Conservation (phyloP, 306 rosid genomes). For the Dalbergia cochinchinensis region DNA sequence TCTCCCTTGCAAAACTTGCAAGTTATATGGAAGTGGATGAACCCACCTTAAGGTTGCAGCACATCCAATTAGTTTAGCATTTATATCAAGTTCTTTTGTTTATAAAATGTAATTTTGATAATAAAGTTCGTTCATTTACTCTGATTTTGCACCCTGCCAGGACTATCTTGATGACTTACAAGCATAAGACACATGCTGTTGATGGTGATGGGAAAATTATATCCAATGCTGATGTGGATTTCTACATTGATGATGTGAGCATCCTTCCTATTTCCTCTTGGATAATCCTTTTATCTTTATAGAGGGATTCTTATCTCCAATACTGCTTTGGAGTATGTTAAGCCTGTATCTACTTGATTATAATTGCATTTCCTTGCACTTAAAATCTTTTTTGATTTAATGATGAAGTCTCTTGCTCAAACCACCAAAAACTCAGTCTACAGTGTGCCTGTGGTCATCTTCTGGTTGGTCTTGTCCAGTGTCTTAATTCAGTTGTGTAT, state of each 20-base stretch:
- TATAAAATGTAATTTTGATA: slow-evolving; percentile 18
- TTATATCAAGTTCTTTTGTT: background rate
- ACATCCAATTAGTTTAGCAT: slow-evolving; percentile 19
- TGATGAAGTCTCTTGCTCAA: slow-evolving; percentile 8
- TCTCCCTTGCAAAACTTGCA: slow-evolving; percentile 84
- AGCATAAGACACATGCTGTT: slow-evolving; percentile 96
- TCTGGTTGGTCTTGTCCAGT: background rate
- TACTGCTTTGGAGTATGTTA: background rate
- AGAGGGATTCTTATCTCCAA: slow-evolving; percentile 11
- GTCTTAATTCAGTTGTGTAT: background rate
- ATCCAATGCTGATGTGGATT: slow-evolving; percentile 92
- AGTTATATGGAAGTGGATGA: slow-evolving; percentile 98
- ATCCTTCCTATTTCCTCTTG: slow-evolving; percentile 20
- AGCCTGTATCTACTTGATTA: slow-evolving; percentile 6
- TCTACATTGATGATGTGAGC: slow-evolving; percentile 87
- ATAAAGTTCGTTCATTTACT: background rate
- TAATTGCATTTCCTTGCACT: slow-evolving; percentile 12
- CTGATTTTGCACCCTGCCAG: slow-evolving; percentile 55
- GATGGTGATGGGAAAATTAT: slow-evolving; percentile 72
- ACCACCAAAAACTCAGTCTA: background rate
- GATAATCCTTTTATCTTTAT: background rate
- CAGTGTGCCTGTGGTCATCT: background rate
- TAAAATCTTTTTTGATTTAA: slow-evolving; percentile 1
- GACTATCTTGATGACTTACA: slow-evolving; percentile 92
- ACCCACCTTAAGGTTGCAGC: slow-evolving; percentile 79